Base-by-base conservation (phyloP, 129 eudicot species). In the Escallonia rubra region DNA sequence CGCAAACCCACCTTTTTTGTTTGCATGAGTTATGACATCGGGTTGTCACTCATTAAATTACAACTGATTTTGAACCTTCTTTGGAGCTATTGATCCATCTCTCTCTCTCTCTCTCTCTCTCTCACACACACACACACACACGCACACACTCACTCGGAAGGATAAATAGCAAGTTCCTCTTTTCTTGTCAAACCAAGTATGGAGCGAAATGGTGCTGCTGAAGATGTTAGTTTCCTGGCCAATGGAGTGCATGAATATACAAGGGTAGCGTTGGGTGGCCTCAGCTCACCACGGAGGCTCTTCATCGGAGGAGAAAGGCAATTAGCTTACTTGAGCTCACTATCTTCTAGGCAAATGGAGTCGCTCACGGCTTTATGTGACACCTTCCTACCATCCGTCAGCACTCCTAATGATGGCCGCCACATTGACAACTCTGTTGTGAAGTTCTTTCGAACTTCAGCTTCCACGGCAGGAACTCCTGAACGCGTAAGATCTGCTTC, bases 381-480 rank as follows among this genome's bases (percentile, higher is more conserved):
- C 75, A 78, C 82, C 6, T 58, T 66, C 15, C 56, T 78, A 57
- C 82, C 82, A 38, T 66, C 78, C 66, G 41, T 78, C 3, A 11
- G 45, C 34, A 40, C 34, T 43, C 39, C 64, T 39, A 6, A 59
- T 42, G 60, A 47, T 2, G 5, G 0, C 56, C n/a, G n/a, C n/a
- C n/a, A n/a, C n/a, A 43, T 40, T 55, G 70, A 72, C 13, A 58
- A 65, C 1, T 67, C 78, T 0, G 48, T 15, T 4, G 10, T 11
- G 8, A 46, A 57, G 10, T 78, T 72, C 64, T 72, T 10, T 8
- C 61, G 23, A 15, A 62, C 82, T 13, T 78, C 82, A 2, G 78
- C 82, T 41, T 72, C 82, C 70, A 72, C 67, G 71, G 55, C 65
- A 7, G 74, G 67, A 34, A 78, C 78, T 67, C 74, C 74, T 5